Evolutionary conservation across 1,139 yeast genomes (phyloP).

Genomic region (Zhuliangozyma parablackwelliae): DNA sequence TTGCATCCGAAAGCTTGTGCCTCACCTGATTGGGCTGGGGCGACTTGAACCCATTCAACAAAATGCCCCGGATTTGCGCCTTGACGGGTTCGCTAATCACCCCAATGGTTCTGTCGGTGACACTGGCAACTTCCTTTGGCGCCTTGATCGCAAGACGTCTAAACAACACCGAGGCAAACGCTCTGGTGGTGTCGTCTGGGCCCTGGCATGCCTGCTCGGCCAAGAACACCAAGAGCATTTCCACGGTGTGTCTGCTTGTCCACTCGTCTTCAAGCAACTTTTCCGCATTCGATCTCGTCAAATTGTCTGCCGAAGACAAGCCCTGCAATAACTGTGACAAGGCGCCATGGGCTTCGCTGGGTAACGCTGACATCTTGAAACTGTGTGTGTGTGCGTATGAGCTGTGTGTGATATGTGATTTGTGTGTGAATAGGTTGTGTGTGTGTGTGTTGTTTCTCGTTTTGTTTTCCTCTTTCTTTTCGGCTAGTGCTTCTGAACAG

Average conservation of each 20-base stretch:
- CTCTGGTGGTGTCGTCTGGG: constrained; percentile 47
- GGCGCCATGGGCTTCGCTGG: constrained; percentile 56
- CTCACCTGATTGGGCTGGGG: constrained; percentile 68
- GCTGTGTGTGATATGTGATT: background rate
- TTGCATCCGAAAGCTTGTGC: constrained; percentile 90
- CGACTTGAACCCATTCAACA: constrained; percentile 68
- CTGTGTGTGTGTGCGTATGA: background rate
- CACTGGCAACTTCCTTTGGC: constrained; percentile 57
- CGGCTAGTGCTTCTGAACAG: constrained; percentile 1
- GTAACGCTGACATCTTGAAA: constrained; percentile 49
- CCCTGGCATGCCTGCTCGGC: constrained; percentile 76
- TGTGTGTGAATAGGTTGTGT: no score
- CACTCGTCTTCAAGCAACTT: constrained; percentile 67
- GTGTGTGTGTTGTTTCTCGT: background rate
- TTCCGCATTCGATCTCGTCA: constrained; percentile 74
- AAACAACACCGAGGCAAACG: constrained; percentile 83
- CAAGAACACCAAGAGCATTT: constrained; percentile 66
- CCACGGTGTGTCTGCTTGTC: constrained; percentile 62
- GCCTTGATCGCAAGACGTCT: constrained; percentile 81
- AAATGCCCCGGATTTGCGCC: constrained; percentile 57
- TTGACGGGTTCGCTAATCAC: constrained; percentile 57
- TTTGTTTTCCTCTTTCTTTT: background rate
- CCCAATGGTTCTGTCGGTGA: constrained; percentile 76
- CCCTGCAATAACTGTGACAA: constrained; percentile 60
- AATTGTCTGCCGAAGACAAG: constrained; percentile 75